These are phyloP conservation scores for Dioscorea dumetorum DNA, from an alignment of 106 monocot species.

Conservation along the genomic window DNA sequence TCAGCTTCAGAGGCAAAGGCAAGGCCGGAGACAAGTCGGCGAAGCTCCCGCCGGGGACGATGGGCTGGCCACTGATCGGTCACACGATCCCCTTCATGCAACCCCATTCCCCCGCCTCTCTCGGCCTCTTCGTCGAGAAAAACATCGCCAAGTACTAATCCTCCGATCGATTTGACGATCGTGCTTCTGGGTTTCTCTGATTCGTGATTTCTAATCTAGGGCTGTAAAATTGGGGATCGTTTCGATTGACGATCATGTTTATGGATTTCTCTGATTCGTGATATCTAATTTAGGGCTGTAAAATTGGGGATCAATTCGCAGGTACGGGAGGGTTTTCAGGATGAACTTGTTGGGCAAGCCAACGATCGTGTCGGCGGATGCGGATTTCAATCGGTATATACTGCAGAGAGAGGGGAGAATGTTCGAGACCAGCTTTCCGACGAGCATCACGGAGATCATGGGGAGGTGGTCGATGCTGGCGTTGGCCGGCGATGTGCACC, in stretches of 20 bases:
- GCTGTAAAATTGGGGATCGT: too few relatives aligned
- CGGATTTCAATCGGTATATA: slow-evolving; percentile 33
- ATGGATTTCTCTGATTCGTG: neutral
- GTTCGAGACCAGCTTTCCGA: slow-evolving; percentile 35
- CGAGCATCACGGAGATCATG: slow-evolving; percentile 23
- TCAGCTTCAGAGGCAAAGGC: slow-evolving; percentile 6
- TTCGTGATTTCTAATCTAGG: neutral
- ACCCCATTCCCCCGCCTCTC: slow-evolving; percentile 22
- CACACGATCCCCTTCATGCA: slow-evolving; percentile 37
- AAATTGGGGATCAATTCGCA: neutral
- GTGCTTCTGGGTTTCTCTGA: neutral
- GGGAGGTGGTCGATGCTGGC: slow-evolving; percentile 37
- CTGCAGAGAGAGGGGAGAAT: slow-evolving; percentile 37
- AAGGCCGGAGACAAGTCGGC: neutral
- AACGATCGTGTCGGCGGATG: slow-evolving; percentile 40
- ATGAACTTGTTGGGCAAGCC: slow-evolving; percentile 27
- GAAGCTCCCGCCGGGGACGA: slow-evolving; percentile 27
- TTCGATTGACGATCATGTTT: neutral
- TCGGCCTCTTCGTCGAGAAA: slow-evolving; percentile 22
- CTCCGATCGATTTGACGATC: neutral
- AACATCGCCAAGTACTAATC: slow-evolving; percentile 10
- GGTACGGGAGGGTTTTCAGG: slow-evolving; percentile 39
- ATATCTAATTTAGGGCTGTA: too few relatives aligned
- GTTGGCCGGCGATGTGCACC: slow-evolving; percentile 19
- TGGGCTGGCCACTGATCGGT: slow-evolving; percentile 38